phyloP scores from a whole-genome alignment of 2,329 filamentous ascomycete species.

The Cryoendolithus antarcticus region DNA sequence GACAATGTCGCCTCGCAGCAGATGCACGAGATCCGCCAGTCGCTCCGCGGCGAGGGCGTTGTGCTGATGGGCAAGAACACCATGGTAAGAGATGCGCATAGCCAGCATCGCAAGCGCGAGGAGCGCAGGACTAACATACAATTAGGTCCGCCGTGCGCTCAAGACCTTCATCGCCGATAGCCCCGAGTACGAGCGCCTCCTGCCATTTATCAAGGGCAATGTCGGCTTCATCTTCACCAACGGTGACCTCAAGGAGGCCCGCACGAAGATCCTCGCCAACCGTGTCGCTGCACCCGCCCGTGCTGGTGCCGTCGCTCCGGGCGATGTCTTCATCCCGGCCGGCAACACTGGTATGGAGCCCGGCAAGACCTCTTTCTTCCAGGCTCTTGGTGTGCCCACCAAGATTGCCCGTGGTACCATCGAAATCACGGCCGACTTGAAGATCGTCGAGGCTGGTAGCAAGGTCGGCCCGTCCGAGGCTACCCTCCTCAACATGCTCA shows the following conservation, averaged over 20 bases:
- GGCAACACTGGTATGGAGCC: constrained; percentile 99
- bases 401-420: constrained; percentile 99
- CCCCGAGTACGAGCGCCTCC: constrained; percentile 96
- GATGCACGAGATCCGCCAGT: constrained; percentile 98
- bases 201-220: constrained; percentile 93
- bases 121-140: constrained; percentile 7
- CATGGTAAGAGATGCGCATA: constrained; percentile 54
- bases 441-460: constrained; percentile 82
- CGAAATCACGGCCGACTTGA: constrained; percentile 96
- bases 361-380: constrained; percentile 99
- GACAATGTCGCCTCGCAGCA: constrained; percentile 99
- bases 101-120: neutral
- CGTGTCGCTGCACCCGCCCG: constrained; percentile 94
- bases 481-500: constrained; percentile 97
- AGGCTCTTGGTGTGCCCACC: constrained; percentile 99
- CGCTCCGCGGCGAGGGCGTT: constrained; percentile 82
- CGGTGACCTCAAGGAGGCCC: constrained; percentile 77
- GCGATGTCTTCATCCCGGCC: constrained; percentile 87
- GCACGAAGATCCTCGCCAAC: constrained; percentile 92
- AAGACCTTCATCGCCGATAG: constrained; percentile 84
- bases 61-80: constrained; percentile 99
- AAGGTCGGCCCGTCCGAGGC: constrained; percentile 99
- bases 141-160: constrained; percentile 82
- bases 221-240: constrained; percentile 99
- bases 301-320: constrained; percentile 90